Percentiles rank a stretch among this genome's conserved stretches.
phyloP scores from a whole-genome alignment of 139 green algal genomes.

The Picochlorum sp. region DNA sequence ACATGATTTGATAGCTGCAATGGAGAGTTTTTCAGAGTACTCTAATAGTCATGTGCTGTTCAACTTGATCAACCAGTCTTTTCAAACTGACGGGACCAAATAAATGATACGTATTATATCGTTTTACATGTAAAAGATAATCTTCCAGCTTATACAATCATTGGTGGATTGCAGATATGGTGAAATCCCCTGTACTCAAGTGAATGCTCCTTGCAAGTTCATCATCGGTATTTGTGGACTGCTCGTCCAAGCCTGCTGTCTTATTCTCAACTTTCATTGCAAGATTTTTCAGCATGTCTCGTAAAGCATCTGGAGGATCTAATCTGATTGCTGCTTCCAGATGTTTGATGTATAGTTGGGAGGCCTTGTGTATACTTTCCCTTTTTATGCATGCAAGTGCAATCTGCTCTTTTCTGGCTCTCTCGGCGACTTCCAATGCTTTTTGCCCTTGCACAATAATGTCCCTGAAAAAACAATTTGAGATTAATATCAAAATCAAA shows the following conservation, averaged over 20 bases:
- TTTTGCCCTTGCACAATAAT: not conserved
- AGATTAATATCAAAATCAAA: no score
- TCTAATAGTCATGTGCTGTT: not conserved
- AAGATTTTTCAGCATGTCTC: not conserved
- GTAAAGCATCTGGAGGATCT: not conserved
- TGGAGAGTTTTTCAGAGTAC: not conserved
- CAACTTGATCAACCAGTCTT: not conserved
- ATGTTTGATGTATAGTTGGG: not conserved
- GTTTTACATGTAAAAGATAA: not conserved
- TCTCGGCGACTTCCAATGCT: conserved; percentile 3
- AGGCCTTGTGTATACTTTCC: not conserved
- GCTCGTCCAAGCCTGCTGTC: not conserved
- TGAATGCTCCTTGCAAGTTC: not conserved
- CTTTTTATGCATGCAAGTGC: not conserved
- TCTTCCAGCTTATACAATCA: not conserved
- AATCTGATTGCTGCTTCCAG: conserved; percentile 2
- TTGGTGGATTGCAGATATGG: no score
- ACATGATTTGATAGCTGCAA: not conserved
- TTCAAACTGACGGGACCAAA: not conserved
- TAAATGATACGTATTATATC: not conserved
- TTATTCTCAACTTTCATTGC: not conserved
- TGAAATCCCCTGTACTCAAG: not conserved
- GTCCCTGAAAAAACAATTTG: not conserved
- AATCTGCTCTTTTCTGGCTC: conserved; percentile 1
- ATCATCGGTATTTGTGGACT: not conserved